Evolutionary conservation across 2,329 filamentous ascomycete genomes (phyloP), one percentile per base, ranked within the genome.

Genomic region (Raffaelea deltoideospora): DNA sequence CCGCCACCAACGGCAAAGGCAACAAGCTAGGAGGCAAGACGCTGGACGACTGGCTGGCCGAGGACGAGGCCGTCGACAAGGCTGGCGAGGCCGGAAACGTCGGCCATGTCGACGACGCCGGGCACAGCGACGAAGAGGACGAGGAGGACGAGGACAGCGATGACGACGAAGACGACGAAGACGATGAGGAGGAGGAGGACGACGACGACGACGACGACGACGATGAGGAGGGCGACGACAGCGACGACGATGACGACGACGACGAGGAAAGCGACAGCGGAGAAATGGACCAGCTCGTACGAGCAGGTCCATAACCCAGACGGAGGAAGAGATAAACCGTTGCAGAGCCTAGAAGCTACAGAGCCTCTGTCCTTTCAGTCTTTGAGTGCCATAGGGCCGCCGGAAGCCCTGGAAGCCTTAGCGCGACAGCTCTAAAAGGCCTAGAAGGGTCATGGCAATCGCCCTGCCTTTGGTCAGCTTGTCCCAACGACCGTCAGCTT

Each of bases 21-120:
- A 76, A 76, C 34, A 64, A 57, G 10, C 53, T 65, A 1, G 67
- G 68, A 35, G 73, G 74, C 29, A 94, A 93, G 68, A 84, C 79
- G 17, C 60, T 98, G 43, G 86, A 96, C 60, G 85, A 94, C 53
- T 96, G 90, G 87, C 64, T 96, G 39, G 85, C 79, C 5, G 81
- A 85, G 50, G 71, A 66, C 2, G 69, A 69, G 11, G 64, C 65
- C 66, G 69, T 19, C 66, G 64, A 2, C 3, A 64, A 3, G 67
- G 65, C 7, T 63, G 65, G 6, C 69, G 68, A 3, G 10, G 13
- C 61, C 64, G 6, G 57, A 59, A 3, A 61, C n/a, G n/a, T n/a
- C n/a, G n/a, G n/a, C n/a, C n/a, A n/a, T n/a, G n/a, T n/a, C n/a
- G n/a, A n/a, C n/a, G n/a, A n/a, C n/a, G n/a, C n/a, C n/a, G n/a